Evolutionary conservation across 345 rosid species (phyloP), one percentile per base, ranked within the genome.

Genomic region (Psidium guajava): DNA sequence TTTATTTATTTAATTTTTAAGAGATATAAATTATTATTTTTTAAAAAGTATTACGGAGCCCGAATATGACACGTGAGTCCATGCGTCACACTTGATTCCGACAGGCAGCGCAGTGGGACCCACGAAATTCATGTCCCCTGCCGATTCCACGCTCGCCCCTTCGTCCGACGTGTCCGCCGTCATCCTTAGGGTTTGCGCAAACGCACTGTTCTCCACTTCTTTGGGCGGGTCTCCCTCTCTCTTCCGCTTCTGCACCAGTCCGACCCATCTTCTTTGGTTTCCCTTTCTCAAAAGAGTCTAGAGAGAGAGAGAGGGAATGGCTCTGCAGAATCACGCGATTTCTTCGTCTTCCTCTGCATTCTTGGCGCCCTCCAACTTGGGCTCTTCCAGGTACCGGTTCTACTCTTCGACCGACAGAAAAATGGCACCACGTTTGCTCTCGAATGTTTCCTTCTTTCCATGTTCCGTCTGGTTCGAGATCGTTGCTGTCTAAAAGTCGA

Each of bases 281-380:
- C 20, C 8, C 44, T 69, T 3, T 69, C 11, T 32, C 11, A 6
- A 69, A 22, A 5, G 18, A 32, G 77, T n/a, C n/a, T n/a, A 1
- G 20, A 13, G 10, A 61, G 40, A 28, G 11, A 15, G 77, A 64
- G 3, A 16, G 84, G 36, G 69, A 49, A 90, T 93, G 93, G 84
- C 93, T 50, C 86, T 89, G 5, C 82, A 86, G 75, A 87, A 85
- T 55, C 87, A 88, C 47, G 85, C 94, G 85, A 88, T 92, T 80
- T 90, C 95, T 64, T 89, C 93, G 25, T 88, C 91, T 51, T 91
- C 94, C 49, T 90, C 93, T 25, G 55, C 91, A 27, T 91, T 91
- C 82, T 74, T 92, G 4, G 85, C 90, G 24, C 88, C 90, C 18
- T 15, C 86, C 47, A 59, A 44, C 85, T 87, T 90, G 74, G 83